phyloP scores from a whole-genome alignment of 1,284 basidiomycete genomes.

The Quambalaria eucalypti region DNA sequence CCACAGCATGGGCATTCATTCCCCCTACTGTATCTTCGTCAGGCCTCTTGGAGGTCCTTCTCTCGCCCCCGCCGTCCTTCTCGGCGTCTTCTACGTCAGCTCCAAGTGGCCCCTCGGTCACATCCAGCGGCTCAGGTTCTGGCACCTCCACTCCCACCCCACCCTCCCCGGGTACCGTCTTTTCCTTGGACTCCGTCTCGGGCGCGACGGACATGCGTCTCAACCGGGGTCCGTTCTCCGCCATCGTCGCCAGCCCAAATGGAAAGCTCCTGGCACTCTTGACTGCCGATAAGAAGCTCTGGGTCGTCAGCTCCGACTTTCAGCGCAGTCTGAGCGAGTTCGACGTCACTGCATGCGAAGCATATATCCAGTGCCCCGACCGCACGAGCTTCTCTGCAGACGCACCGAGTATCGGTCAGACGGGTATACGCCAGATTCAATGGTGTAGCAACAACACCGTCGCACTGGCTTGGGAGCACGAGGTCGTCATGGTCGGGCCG shows the following conservation, averaged over 20 bases:
- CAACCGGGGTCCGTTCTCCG: slow-evolving; percentile 75
- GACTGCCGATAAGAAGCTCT: slow-evolving; percentile 63
- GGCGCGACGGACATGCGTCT: slow-evolving; percentile 53
- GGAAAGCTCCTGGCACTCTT: slow-evolving; percentile 83
- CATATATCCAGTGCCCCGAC: slow-evolving; percentile 5
- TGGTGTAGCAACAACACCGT: slow-evolving; percentile 98
- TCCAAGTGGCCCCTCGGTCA: background rate
- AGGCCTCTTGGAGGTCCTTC: slow-evolving; percentile 5
- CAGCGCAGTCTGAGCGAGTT: slow-evolving; percentile 79
- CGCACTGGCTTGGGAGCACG: slow-evolving; percentile 70
- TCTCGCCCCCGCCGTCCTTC: background rate
- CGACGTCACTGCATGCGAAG: slow-evolving; percentile 42
- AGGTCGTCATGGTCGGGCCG: slow-evolving; percentile 78
- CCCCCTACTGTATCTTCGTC: slow-evolving; percentile 15
- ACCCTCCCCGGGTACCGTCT: slow-evolving; percentile 10
- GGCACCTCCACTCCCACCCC: background rate
- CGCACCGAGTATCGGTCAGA: slow-evolving; percentile 17
- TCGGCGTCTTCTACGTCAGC: too few species aligned
- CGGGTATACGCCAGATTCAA: slow-evolving; percentile 52
- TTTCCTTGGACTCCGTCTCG: slow-evolving; percentile 15
- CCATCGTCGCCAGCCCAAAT: slow-evolving; percentile 80
- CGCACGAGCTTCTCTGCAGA: background rate
- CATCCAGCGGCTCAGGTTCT: background rate
- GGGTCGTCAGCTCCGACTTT: slow-evolving; percentile 90
- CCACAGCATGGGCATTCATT: slow-evolving; percentile 21